Evolutionary conservation across 768 basidiomycete genomes (phyloP).

Genomic region (Leccinum barrowsii): DNA sequence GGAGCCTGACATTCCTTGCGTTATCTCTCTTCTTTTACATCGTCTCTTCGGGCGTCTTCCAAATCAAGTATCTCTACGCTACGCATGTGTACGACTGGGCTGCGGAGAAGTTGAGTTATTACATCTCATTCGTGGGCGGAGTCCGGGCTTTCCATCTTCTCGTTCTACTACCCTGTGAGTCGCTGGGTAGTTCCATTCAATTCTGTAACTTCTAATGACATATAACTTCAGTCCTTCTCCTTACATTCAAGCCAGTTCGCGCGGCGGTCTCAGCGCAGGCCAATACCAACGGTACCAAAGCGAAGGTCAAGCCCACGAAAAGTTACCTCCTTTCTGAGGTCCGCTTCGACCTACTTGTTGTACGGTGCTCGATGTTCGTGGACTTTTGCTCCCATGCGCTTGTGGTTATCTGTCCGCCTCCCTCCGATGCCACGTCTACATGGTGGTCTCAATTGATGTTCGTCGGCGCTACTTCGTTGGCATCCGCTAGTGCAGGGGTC

Average conservation of each 20-base stretch:
- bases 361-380: constrained; percentile 59
- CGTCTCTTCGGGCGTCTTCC: constrained; percentile 68
- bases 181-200: constrained; percentile 3
- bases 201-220: constrained; percentile 34
- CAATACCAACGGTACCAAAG: constrained; percentile 16
- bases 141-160: constrained; percentile 64
- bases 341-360: constrained; percentile 64
- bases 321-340: constrained; percentile 56
- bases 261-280: constrained; percentile 1
- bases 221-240: constrained; percentile 48
- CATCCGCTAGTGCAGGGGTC: constrained; percentile 64
- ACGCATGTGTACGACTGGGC: constrained; percentile 70
- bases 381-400: constrained; percentile 64
- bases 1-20: constrained; percentile 70
- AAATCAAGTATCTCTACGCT: constrained; percentile 76
- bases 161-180: constrained; percentile 64
- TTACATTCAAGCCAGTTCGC: constrained; percentile 51
- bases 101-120: constrained; percentile 67
- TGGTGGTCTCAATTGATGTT: constrained; percentile 44
- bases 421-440: constrained; percentile 29
- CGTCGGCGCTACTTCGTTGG: constrained; percentile 56
- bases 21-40: constrained; percentile 59
- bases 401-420: constrained; percentile 50
- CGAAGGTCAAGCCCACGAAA: constrained; percentile 45
- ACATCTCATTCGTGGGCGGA: constrained; percentile 67